Base-by-base conservation (phyloP, 257 asterid species). In the Penstemon davidsonii region DNA sequence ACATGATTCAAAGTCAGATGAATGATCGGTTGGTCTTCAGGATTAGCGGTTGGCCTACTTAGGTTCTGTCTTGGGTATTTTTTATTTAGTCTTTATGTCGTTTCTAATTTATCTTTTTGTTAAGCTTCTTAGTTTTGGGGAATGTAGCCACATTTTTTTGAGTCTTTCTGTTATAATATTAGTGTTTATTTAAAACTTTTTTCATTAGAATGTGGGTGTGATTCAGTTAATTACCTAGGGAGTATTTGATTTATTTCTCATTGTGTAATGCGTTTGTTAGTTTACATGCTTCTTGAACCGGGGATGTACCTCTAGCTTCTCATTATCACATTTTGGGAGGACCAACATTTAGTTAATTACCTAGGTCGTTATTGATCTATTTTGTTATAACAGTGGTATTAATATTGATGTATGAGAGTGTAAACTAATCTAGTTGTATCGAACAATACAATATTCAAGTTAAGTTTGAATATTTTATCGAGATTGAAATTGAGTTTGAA, bases 121-220 rank as follows among this genome's bases (percentile, higher is more conserved):
- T 57, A 51, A 68, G 33, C 39, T 60, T 66, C 51, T 55, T 67
- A 63, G 50, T 55, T 63, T 73, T 67, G 39, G 77, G 66, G 66
- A 62, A 41, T 69, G 43, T 70, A 70, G 78, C 76, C 60, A 62
- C 46, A 59, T 72, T 55, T 36, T 56, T 42, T 39, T 46, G 36
- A 52, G 50, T 52, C 53, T 49, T 53, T 67, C 62, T 70, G 42
- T 67, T 59, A 68, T 12, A 11, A 46, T 51, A 64, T 55, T 37
- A 49, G 39, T 55, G 55, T 67, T 73, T 37, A 70, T 53, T 51
- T 41, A 38, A 68, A 11, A 3, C 10, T 45, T 19, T 60, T 63
- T 60, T 9, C 38, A 0, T 60, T 13, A 7, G 46, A 2, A 13
- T 15, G 66, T 60, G 41, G n/a, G 60, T 37, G 43, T 65, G 60